A percentile compares a stretch with the other conserved stretches of the same genome.
Conservation (phyloP, 352 stramenopile species). For the Phytophthora palmivora region DNA sequence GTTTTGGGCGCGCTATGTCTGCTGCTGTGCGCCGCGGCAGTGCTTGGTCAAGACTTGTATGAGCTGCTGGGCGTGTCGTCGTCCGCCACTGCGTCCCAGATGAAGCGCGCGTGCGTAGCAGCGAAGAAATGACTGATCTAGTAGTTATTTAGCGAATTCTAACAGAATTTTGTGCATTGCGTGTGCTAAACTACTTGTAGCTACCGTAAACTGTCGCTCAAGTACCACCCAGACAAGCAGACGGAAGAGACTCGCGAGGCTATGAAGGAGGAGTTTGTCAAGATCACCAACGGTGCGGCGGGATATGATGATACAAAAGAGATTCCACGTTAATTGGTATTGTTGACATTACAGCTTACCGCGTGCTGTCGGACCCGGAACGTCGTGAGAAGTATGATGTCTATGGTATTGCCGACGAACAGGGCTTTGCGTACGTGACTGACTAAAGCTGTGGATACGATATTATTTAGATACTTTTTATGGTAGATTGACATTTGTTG, state of each 20-base stretch:
- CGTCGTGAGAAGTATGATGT: constrained; percentile 83
- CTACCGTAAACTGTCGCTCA: constrained; percentile 93
- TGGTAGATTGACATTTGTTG: constrained; percentile 4
- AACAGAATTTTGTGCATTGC: background rate
- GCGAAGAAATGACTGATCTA: background rate
- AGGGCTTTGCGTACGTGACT: constrained; percentile 72
- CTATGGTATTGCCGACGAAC: constrained; percentile 80
- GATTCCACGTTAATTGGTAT: constrained; percentile 5
- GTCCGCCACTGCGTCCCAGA: constrained; percentile 55
- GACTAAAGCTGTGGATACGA: background rate
- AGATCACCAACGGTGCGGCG: constrained; percentile 75
- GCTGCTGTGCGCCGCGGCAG: constrained; percentile 46
- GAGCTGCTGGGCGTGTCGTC: constrained; percentile 71
- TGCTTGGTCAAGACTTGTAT: constrained; percentile 66
- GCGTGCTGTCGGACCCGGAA: constrained; percentile 76
- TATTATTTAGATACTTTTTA: background rate
- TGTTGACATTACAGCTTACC: constrained; percentile 54
- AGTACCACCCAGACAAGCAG: constrained; percentile 96
- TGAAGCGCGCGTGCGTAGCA: constrained; percentile 73
- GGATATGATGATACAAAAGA: background rate
- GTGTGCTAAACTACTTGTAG: constrained; percentile 22
- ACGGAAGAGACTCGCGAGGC: constrained; percentile 63
- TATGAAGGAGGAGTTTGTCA: constrained; percentile 77
- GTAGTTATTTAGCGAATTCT: background rate
- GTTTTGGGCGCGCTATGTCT: constrained; percentile 51